phyloP scores from a whole-genome alignment of 306 rosid species.

The Lupinus albus region DNA sequence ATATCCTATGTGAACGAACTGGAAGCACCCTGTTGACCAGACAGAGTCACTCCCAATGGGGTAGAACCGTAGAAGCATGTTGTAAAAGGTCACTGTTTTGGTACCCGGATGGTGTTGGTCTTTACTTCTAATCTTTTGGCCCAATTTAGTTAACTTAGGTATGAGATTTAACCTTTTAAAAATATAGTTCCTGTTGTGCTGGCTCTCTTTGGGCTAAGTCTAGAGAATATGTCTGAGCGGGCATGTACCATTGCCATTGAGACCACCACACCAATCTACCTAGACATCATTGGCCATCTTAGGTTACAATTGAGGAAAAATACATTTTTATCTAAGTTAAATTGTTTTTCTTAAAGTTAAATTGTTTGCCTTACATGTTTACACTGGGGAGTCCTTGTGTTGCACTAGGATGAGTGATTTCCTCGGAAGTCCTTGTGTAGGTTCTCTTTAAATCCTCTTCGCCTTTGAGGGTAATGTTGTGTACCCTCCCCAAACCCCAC shows the following conservation, averaged over 20 bases:
- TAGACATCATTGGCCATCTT: neutral
- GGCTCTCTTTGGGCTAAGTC: neutral
- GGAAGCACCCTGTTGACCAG: neutral
- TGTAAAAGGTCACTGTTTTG: neutral
- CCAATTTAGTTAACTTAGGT: neutral
- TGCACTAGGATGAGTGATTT: too few species aligned
- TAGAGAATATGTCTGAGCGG: neutral
- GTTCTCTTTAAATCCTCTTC: too few species aligned
- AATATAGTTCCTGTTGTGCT: neutral
- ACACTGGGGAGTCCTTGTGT: too few species aligned
- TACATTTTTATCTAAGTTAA: neutral
- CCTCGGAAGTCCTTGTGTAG: too few species aligned
- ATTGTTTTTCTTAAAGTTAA: too few species aligned
- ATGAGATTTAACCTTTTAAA: neutral
- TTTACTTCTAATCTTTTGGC: neutral
- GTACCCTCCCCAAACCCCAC: too few species aligned
- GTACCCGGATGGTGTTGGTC: neutral
- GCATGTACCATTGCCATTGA: neutral
- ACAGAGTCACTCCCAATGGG: neutral
- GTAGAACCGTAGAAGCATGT: neutral
- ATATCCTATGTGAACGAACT: constrained; percentile 13
- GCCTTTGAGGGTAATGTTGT: too few species aligned
- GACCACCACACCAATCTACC: neutral
- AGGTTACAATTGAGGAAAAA: neutral
- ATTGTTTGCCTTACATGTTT: too few species aligned